These are phyloP conservation scores for Syncephalastrum contaminatum DNA, from an alignment of 371 early-diverging fungal genomes.

Conservation along the genomic window DNA sequence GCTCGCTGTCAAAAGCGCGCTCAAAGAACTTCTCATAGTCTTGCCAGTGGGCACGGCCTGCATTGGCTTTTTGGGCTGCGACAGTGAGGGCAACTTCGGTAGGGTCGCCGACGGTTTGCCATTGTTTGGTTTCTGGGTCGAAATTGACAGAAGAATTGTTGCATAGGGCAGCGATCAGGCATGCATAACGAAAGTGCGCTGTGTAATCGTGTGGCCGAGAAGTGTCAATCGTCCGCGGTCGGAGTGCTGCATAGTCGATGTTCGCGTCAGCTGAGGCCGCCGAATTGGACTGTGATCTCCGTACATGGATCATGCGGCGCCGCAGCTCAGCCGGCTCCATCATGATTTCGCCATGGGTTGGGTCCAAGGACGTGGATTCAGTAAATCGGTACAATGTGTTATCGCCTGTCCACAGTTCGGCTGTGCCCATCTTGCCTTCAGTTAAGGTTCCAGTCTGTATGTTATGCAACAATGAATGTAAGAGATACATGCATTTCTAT, in stretches of 20 bases:
- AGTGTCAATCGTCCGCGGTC: conserved; percentile 33
- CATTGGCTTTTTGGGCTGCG: conserved; percentile 57
- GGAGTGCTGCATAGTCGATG: conserved; percentile 29
- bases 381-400: conserved; percentile 64
- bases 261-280: not conserved
- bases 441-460: conserved; percentile 91
- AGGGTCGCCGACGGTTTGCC: conserved; percentile 78
- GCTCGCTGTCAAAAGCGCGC: conserved; percentile 78
- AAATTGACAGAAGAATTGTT: conserved; percentile 66
- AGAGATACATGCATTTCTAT: conserved; percentile 10
- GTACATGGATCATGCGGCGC: conserved; percentile 41
- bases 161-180: conserved; percentile 57
- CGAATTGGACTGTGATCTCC: conserved; percentile 7
- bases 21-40: conserved; percentile 46
- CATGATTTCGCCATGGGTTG: conserved; percentile 60
- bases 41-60: conserved; percentile 31
- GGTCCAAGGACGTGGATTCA: conserved; percentile 65
- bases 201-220: conserved; percentile 29
- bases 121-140: conserved; percentile 61
- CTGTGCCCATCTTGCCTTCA: conserved; percentile 87
- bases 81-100: conserved; percentile 75
- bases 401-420: conserved; percentile 72
- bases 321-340: conserved; percentile 34
- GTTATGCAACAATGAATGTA: conserved; percentile 15
- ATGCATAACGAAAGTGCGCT: conserved; percentile 27